phyloP scores from a whole-genome alignment of 2,329 filamentous ascomycete genomes.

The Penicillium sp. region DNA sequence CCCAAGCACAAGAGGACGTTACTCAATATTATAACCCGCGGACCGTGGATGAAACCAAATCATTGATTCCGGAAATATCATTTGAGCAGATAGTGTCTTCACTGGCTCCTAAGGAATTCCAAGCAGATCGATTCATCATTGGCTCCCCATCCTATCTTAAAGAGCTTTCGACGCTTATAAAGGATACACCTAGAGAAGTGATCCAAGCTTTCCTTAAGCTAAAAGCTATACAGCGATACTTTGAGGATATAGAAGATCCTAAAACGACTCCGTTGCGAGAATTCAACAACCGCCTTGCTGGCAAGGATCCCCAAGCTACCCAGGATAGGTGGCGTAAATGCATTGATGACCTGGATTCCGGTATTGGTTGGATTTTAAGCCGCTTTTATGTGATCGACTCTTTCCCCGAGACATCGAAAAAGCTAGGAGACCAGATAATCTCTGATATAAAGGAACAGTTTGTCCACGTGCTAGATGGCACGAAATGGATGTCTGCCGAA shows the following conservation, averaged over 20 bases:
- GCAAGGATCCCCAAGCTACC: constrained; percentile 59
- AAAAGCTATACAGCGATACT: constrained; percentile 57
- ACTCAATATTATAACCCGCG: constrained; percentile 66
- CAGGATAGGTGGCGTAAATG: constrained; percentile 66
- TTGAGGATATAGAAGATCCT: constrained; percentile 54
- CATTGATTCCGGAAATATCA: constrained; percentile 55
- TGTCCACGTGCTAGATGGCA: constrained; percentile 55
- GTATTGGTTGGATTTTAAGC: constrained; percentile 64
- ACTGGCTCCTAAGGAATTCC: constrained; percentile 51
- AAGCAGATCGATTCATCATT: constrained; percentile 54
- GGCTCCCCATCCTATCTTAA: constrained; percentile 59
- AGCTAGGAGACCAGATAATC: constrained; percentile 66
- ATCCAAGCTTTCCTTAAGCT: constrained; percentile 62
- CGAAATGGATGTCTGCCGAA: constrained; percentile 62
- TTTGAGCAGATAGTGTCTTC: constrained; percentile 51
- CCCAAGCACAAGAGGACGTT: constrained; percentile 58
- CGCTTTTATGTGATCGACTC: constrained; percentile 67
- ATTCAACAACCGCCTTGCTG: constrained; percentile 59
- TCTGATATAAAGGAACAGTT: constrained; percentile 66
- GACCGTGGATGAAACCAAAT: constrained; percentile 52
- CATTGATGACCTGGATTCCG: constrained; percentile 53
- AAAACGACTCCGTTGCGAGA: constrained; percentile 56
- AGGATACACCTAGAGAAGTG: constrained; percentile 51
- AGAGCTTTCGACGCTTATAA: constrained; percentile 54
- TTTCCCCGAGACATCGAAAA: constrained; percentile 63